Conservation (phyloP, 2,329 filamentous ascomycete genomes). For the Diaporthe australafricana region DNA sequence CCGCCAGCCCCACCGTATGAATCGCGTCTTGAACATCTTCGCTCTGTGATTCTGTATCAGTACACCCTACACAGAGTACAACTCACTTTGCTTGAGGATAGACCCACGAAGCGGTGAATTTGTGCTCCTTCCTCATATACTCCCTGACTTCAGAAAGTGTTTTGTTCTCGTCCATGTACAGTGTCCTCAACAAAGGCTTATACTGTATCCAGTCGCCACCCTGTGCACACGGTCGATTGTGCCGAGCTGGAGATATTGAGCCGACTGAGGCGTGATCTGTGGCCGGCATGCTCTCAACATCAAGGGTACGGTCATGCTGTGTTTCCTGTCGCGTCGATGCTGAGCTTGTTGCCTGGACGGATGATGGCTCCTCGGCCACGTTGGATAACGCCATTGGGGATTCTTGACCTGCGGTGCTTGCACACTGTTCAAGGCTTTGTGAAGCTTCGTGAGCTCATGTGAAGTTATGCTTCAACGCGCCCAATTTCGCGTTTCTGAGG, state of each 20-base stretch:
- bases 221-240: neutral
- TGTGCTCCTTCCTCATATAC: neutral
- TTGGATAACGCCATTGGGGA: neutral
- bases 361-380: neutral
- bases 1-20: conserved; percentile 26
- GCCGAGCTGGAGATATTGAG: neutral
- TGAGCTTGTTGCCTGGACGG: neutral
- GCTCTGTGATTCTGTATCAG: neutral
- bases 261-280: neutral
- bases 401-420: neutral
- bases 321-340: neutral
- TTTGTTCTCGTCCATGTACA: conserved; percentile 8
- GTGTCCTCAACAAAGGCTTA: neutral
- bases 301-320: neutral
- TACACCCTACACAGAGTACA: too few species aligned
- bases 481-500: neutral
- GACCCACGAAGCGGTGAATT: conserved; percentile 1
- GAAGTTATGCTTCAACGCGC: neutral
- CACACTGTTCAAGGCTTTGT: neutral
- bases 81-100: too few species aligned
- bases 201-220: neutral
- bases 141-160: neutral
- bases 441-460: neutral
- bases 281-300: neutral
- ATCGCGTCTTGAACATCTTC: conserved; percentile 24